Evolutionary conservation across 2,329 filamentous ascomycete species (phyloP).

Genomic region (Aspergillus hortae): DNA sequence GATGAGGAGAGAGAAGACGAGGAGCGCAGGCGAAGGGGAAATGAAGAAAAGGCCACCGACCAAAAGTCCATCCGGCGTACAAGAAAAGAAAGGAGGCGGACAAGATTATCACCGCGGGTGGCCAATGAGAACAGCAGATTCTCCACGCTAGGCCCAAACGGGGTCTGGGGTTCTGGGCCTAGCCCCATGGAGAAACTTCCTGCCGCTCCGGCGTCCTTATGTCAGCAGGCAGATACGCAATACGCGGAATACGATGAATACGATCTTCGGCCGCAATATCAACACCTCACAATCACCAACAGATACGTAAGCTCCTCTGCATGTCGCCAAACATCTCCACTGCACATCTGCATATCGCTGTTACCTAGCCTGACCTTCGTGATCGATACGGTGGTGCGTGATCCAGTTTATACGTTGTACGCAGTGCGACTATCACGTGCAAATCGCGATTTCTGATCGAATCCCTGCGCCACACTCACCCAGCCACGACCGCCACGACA

Average conservation of each 20-base stretch:
- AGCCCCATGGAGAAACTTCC: slow-evolving; percentile 1
- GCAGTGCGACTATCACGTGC: slow-evolving; percentile 1
- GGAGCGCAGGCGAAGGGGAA: slow-evolving; percentile 2
- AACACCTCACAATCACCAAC: neutral
- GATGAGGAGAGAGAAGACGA: slow-evolving; percentile 9
- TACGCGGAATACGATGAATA: neutral
- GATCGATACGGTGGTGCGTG: too few relatives aligned
- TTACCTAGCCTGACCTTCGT: too few relatives aligned
- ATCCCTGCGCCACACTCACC: slow-evolving; percentile 5
- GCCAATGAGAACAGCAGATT: slow-evolving; percentile 14
- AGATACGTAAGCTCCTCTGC: neutral
- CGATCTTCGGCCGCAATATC: neutral
- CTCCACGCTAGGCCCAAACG: slow-evolving; percentile 7
- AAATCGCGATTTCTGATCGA: neutral
- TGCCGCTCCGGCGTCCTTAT: neutral
- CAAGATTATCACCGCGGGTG: slow-evolving; percentile 8
- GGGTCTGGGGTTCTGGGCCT: slow-evolving; percentile 11
- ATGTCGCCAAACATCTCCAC: neutral
- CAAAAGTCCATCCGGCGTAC: slow-evolving; percentile 3
- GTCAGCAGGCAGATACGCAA: neutral
- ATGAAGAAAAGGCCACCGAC: slow-evolving; percentile 2
- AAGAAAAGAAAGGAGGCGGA: slow-evolving; percentile 20
- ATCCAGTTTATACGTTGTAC: too few relatives aligned
- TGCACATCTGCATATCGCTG: too few relatives aligned
- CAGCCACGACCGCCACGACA: neutral